Evolutionary conservation across 2,329 filamentous ascomycete species (phyloP), one percentile per base, ranked within the genome.

Genomic region (Beauveria rudraprayagi): DNA sequence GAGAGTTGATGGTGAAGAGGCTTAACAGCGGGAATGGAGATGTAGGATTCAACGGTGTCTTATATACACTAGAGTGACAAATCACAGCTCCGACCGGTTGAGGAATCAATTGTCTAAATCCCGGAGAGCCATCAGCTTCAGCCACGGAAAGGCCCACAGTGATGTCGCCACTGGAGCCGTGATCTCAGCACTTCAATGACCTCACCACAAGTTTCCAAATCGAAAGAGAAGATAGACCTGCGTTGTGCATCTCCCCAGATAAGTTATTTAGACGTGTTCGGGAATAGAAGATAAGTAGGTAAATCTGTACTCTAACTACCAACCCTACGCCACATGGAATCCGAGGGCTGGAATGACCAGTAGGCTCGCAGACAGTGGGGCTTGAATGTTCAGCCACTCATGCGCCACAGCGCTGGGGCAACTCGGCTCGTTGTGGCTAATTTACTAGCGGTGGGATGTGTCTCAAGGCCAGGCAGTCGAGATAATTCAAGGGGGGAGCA

Each of bases 361-460:
- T 40, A 17, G n/a, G 17, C 34, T 37, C 34, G 34, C 8, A 3
- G n/a, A 37, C 11, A 19, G 48, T 52, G 48, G 46, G 22, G 24
- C 47, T 6, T 2, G 4, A 19, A 43, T 24, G 10, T 53, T 37
- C 26, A 60, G 56, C 56, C 56, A 60, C 56, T n/a, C 47, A 53
- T 22, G 40, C 19, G 58, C 58, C 58, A 60, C 57, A 60, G 30
- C 47, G 24, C 48, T 53, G 30, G 41, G 17, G 24, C 48, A 11
- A 41, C 9, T 11, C 8, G 44, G 34, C 37, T 47, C 11, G 40
- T 24, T 40, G 58, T 50, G 46, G 57, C 47, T 53, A 46, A 55
- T 47, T 52, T 53, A 41, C 40, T 54, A 47, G 58, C 58, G 58
- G 58, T 60, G 50, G 58, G 58, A 60, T 60, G 41, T 55, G 19